Conservation (phyloP, 2,329 filamentous ascomycete species). For the Ilyonectria destructans region DNA sequence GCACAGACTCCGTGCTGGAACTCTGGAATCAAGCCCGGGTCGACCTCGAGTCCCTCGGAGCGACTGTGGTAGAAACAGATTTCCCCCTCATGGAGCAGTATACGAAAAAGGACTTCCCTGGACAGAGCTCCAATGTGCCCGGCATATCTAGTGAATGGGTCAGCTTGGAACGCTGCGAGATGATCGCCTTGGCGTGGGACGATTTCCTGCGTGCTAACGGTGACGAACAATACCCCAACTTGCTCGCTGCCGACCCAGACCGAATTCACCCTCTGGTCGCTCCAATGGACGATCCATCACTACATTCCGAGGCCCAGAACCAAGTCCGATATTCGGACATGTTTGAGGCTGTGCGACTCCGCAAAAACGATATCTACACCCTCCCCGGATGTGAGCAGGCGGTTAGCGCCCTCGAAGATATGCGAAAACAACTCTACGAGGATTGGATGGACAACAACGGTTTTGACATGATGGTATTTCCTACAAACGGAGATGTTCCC, state of each 20-base stretch:
- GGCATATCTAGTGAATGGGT: conserved; percentile 28
- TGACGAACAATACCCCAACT: not conserved
- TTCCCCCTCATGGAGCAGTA: conserved; percentile 40
- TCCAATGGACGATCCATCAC: conserved; percentile 25
- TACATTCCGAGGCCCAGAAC: conserved; percentile 24
- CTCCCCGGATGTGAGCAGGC: conserved; percentile 28
- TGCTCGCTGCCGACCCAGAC: conserved; percentile 4
- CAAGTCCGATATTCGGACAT: conserved; percentile 30
- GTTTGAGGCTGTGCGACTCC: conserved; percentile 18
- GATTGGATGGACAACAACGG: conserved; percentile 20
- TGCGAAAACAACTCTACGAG: conserved; percentile 62
- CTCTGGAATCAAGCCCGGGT: conserved; percentile 53
- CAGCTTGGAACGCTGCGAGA: conserved; percentile 29
- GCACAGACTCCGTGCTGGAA: conserved; percentile 39
- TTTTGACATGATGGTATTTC: conserved; percentile 15
- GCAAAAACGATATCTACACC: not conserved
- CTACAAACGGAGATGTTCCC: conserved; percentile 17
- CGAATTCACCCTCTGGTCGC: conserved; percentile 22
- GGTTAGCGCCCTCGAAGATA: conserved; percentile 60
- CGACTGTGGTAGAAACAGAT: conserved; percentile 57
- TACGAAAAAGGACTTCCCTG: conserved; percentile 32
- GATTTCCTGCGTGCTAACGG: conserved; percentile 16
- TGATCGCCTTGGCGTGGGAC: conserved; percentile 31
- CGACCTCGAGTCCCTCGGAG: conserved; percentile 59
- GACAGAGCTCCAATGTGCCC: conserved; percentile 24